A percentile compares a stretch with the other conserved stretches of the same genome.
phyloP scores from a whole-genome alignment of 768 basidiomycete genomes.

The Panellus pusillus region DNA sequence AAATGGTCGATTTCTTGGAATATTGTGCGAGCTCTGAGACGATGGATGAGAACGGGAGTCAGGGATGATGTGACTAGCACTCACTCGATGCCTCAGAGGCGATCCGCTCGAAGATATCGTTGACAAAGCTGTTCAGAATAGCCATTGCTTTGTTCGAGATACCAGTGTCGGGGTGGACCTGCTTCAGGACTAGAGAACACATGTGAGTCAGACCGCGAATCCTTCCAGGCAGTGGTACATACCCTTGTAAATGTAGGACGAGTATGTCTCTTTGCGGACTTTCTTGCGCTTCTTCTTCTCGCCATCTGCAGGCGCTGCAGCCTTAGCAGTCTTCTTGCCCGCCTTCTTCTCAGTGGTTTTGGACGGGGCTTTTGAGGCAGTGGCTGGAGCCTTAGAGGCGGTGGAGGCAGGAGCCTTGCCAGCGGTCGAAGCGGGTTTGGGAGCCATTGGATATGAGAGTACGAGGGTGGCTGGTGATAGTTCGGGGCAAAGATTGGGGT shows the following conservation, averaged over 20 bases:
- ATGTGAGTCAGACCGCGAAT: neutral
- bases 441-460: slow-evolving; percentile 55
- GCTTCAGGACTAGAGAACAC: slow-evolving; percentile 72
- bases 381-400: slow-evolving; percentile 71
- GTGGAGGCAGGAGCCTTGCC: slow-evolving; percentile 74
- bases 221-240: slow-evolving; percentile 17
- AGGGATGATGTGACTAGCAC: slow-evolving; percentile 28
- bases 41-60: neutral
- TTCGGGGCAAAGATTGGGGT: slow-evolving; percentile 32
- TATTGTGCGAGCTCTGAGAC: slow-evolving; percentile 87
- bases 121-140: slow-evolving; percentile 90
- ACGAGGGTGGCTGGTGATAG: slow-evolving; percentile 29
- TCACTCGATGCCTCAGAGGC: slow-evolving; percentile 85
- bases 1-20: slow-evolving; percentile 99
- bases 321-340: slow-evolving; percentile 75
- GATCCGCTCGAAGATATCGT: slow-evolving; percentile 92
- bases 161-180: slow-evolving; percentile 98
- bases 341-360: slow-evolving; percentile 65
- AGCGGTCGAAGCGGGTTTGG: slow-evolving; percentile 80
- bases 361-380: slow-evolving; percentile 72
- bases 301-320: slow-evolving; percentile 54
- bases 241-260: slow-evolving; percentile 96
- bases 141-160: slow-evolving; percentile 98
- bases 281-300: slow-evolving; percentile 92
- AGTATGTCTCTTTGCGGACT: slow-evolving; percentile 88